These are phyloP conservation scores for Hydnum rufescens DNA, from an alignment of 768 basidiomycete genomes.

Conservation along the genomic window DNA sequence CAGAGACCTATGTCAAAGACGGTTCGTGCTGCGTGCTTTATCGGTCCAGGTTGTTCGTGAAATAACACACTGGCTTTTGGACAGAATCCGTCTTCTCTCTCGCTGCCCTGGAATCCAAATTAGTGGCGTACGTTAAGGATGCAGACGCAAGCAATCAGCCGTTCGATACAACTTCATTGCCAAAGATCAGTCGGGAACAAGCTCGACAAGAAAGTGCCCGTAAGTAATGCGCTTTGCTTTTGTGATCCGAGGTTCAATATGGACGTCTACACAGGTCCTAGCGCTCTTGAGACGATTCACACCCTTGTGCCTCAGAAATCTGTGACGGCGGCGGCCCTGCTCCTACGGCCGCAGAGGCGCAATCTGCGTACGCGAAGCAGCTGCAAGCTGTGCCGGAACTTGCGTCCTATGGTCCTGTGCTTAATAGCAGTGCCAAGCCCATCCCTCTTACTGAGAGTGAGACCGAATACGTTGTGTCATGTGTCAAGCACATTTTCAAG, in stretches of 20 bases:
- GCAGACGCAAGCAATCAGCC: constrained; percentile 44
- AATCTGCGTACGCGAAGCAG: constrained; percentile 73
- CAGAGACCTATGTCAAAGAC: constrained; percentile 78
- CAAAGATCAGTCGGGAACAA: constrained; percentile 87
- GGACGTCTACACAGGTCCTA: constrained; percentile 38
- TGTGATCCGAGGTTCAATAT: neutral
- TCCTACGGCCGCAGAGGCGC: constrained; percentile 62
- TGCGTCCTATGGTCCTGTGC: constrained; percentile 60
- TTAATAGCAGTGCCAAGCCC: constrained; percentile 68
- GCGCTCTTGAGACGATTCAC: constrained; percentile 66
- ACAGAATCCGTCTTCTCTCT: constrained; percentile 89
- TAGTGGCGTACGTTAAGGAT: constrained; percentile 88
- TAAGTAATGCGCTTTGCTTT: constrained; percentile 22
- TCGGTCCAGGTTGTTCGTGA: neutral
- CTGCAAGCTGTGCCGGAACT: constrained; percentile 77
- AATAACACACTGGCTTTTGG: neutral
- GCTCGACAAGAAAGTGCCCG: constrained; percentile 76
- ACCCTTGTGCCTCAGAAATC: constrained; percentile 35
- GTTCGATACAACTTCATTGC: constrained; percentile 69
- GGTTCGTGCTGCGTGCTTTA: constrained; percentile 29
- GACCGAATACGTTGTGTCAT: constrained; percentile 93
- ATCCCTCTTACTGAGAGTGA: constrained; percentile 84
- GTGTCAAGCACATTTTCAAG: constrained; percentile 92
- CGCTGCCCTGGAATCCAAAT: constrained; percentile 69
- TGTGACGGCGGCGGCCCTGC: constrained; percentile 34